phyloP scores from a whole-genome alignment of 768 basidiomycete genomes.

The Mycena olivaceomarginata region DNA sequence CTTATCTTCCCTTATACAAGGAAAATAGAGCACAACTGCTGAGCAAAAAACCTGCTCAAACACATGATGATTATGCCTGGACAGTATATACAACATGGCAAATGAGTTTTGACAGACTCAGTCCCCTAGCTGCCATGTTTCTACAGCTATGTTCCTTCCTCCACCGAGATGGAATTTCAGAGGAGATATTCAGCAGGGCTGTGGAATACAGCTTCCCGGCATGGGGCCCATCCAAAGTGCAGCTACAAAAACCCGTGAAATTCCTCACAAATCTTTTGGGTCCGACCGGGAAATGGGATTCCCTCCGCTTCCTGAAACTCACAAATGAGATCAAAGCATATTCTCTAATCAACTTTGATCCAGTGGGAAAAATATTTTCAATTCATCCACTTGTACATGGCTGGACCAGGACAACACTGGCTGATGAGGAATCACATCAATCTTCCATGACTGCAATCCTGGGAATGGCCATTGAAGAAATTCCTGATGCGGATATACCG shows the following conservation, averaged over 20 bases:
- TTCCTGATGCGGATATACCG: background rate
- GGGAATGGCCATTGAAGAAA: background rate
- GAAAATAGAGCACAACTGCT: no score
- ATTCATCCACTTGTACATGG: conserved; percentile 22
- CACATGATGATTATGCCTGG: no score
- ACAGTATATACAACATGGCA: no score
- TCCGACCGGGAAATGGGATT: background rate
- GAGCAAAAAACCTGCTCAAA: no score
- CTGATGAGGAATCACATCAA: background rate
- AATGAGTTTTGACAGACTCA: no score
- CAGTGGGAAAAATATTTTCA: background rate
- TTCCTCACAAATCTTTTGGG: conserved; percentile 5
- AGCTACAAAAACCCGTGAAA: background rate
- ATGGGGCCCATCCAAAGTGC: background rate
- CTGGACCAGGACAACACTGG: background rate
- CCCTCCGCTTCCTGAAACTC: background rate
- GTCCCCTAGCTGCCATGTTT: no score
- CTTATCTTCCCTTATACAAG: no score
- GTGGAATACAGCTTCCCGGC: no score
- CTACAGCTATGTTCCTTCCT: background rate
- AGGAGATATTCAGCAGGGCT: conserved; percentile 2
- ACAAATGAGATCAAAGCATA: conserved; percentile 11
- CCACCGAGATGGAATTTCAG: conserved; percentile 3
- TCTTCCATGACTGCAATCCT: background rate
- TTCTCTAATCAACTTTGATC: conserved; percentile 10